phyloP scores from a whole-genome alignment of 805 yeast species.

The Candida insectalens region DNA sequence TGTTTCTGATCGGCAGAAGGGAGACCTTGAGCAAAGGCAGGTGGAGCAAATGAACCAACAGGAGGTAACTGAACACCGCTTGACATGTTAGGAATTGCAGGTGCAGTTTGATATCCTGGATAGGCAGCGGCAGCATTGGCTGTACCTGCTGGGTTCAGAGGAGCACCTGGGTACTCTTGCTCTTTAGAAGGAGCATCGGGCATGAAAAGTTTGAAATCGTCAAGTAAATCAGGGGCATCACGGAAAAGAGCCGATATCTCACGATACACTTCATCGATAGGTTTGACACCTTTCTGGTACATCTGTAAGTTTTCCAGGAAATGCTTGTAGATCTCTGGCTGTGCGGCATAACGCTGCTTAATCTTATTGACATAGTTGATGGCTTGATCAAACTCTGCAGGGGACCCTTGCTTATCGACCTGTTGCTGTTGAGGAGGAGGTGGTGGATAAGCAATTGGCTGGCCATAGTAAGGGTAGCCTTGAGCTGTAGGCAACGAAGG shows the following conservation, averaged over 20 bases:
- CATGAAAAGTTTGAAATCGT: slow-evolving; percentile 89
- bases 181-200: slow-evolving; percentile 49
- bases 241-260: slow-evolving; percentile 85
- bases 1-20: slow-evolving; percentile 3
- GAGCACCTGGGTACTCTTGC: slow-evolving; percentile 12
- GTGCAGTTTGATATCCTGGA: slow-evolving; percentile 6
- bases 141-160: slow-evolving; percentile 4
- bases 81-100: neutral
- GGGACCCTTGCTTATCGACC: slow-evolving; percentile 34
- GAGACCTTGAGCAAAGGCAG: slow-evolving; percentile 22
- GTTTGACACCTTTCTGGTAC: slow-evolving; percentile 91
- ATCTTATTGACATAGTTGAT: slow-evolving; percentile 93
- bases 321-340: slow-evolving; percentile 92
- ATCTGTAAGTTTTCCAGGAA: slow-evolving; percentile 93
- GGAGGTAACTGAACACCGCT: slow-evolving; percentile 60
- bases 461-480: slow-evolving; percentile 3
- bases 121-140: neutral
- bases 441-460: neutral
- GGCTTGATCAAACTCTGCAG: slow-evolving; percentile 95
- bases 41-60: slow-evolving; percentile 80
- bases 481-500: slow-evolving; percentile 9
- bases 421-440: neutral
- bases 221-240: slow-evolving; percentile 88
- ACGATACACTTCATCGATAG: slow-evolving; percentile 89
- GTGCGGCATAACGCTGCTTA: slow-evolving; percentile 84